phyloP scores from a whole-genome alignment of 2,329 filamentous ascomycete species.

The Ophiocordyceps unilateralis region DNA sequence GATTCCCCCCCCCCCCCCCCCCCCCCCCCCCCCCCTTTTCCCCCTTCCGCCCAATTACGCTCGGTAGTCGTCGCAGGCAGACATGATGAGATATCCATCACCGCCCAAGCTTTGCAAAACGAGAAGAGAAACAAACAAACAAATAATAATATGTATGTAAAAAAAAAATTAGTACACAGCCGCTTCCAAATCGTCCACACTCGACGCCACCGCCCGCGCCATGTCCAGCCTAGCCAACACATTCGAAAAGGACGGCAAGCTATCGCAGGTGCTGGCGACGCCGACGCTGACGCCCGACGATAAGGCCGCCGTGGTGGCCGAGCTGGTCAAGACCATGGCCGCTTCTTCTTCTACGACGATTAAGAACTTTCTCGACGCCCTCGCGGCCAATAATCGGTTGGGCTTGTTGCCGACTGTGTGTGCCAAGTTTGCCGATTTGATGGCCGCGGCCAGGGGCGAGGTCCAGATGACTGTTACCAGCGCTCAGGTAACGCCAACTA shows the following conservation, averaged over 20 bases:
- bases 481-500: slow-evolving; percentile 44
- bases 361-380: slow-evolving; percentile 81
- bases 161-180: slow-evolving; percentile 99
- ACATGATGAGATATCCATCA: background rate
- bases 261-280: slow-evolving; percentile 55
- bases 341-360: slow-evolving; percentile 55
- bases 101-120: background rate
- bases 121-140: background rate
- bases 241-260: slow-evolving; percentile 71
- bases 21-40: background rate
- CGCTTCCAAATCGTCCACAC: slow-evolving; percentile 67
- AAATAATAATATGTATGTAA: too few relatives aligned
- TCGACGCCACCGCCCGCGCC: slow-evolving; percentile 74
- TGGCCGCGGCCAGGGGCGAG: slow-evolving; percentile 82
- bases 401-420: slow-evolving; percentile 64
- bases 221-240: slow-evolving; percentile 53
- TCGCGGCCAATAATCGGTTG: slow-evolving; percentile 94
- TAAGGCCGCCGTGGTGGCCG: slow-evolving; percentile 72
- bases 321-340: slow-evolving; percentile 73
- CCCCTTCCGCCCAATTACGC: background rate
- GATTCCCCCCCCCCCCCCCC: slow-evolving; percentile 12
- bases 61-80: too few relatives aligned
- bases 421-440: slow-evolving; percentile 74
- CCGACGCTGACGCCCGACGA: slow-evolving; percentile 65
- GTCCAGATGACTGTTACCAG: slow-evolving; percentile 84